These are phyloP conservation scores for Plasmodium vinckei DNA, from an alignment of 169 alveolate species.

Conservation along the genomic window DNA sequence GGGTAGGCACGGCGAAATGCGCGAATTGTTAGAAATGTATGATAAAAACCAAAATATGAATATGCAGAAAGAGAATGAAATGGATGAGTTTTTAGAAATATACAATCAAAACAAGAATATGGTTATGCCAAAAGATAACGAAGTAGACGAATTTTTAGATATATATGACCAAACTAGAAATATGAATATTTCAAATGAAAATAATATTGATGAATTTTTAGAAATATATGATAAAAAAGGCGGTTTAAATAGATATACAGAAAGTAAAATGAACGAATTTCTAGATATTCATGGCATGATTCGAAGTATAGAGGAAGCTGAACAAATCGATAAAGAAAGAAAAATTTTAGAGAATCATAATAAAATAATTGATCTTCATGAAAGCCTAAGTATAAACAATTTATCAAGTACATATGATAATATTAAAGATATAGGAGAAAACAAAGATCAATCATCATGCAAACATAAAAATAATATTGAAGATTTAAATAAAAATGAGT, in stretches of 20 bases:
- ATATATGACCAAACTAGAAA: slow-evolving; percentile 15
- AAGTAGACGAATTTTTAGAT: slow-evolving; percentile 49
- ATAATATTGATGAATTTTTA: slow-evolving; percentile 15
- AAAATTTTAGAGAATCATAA: neutral
- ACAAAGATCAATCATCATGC: neutral
- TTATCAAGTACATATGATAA: too few species aligned
- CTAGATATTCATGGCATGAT: neutral
- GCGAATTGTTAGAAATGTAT: slow-evolving; percentile 48
- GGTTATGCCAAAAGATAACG: neutral
- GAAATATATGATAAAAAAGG: slow-evolving; percentile 23
- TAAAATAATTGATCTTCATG: neutral
- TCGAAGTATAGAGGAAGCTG: neutral
- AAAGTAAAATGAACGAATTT: slow-evolving; percentile 8
- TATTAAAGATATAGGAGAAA: neutral
- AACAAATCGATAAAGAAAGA: neutral
- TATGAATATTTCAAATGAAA: slow-evolving; percentile 4
- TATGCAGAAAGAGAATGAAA: slow-evolving; percentile 7
- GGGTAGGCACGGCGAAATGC: slow-evolving; percentile 6
- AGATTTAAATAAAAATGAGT: neutral
- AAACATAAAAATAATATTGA: neutral
- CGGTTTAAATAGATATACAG: neutral
- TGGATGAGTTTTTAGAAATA: slow-evolving; percentile 42
- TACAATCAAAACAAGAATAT: slow-evolving; percentile 14
- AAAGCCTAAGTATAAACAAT: neutral
- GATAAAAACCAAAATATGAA: slow-evolving; percentile 29